Base-by-base conservation (phyloP, 768 basidiomycete species). In the Mycena sanguinolenta region DNA sequence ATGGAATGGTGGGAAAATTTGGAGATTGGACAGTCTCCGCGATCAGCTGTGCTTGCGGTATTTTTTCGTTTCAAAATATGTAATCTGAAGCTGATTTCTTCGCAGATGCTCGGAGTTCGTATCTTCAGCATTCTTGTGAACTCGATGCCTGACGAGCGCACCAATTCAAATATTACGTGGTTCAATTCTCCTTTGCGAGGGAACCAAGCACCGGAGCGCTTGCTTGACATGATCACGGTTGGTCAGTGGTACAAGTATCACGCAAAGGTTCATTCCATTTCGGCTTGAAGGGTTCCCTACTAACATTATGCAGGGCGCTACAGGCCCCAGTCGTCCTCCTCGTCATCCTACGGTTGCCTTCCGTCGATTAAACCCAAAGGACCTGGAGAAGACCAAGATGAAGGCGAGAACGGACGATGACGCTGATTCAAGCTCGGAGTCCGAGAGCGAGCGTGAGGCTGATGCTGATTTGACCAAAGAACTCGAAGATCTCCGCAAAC, bases 91-190 rank as follows among this genome's bases (percentile, higher is more conserved):
- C 6, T 38, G 14, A 38, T 14, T 38, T 38, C 36, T 38, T 38
- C n/a, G n/a, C n/a, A n/a, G n/a, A n/a, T n/a, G n/a, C n/a, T n/a
- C n/a, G n/a, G n/a, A n/a, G n/a, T n/a, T 38, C 76, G 76, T 63
- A 69, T 80, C n/a, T 78, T 77, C 61, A 65, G 77, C 0, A 73
- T 79, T 36, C 64, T 75, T 16, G 78, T 75, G n/a, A 80, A 79
- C 64, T 81, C 79, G 0, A 81, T 81, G 79, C 66, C 78, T 8
- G 79, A 80, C 53, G 80, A 81, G 64, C 71, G 76, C 21, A 79
- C 79, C 14, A 77, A 75, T 17, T 79, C 77, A 27, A 65, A 67
- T 1, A 73, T 79, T 42, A 79, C 77, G 7, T 77, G 75, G 76
- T 70, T 75, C 28, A 85, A 71, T 25, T 81, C 39, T 36, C 36